Evolutionary conservation across 2,329 filamentous ascomycete genomes (phyloP), one percentile per base, ranked within the genome.

Genomic region (Trichoderma koningiopsis): DNA sequence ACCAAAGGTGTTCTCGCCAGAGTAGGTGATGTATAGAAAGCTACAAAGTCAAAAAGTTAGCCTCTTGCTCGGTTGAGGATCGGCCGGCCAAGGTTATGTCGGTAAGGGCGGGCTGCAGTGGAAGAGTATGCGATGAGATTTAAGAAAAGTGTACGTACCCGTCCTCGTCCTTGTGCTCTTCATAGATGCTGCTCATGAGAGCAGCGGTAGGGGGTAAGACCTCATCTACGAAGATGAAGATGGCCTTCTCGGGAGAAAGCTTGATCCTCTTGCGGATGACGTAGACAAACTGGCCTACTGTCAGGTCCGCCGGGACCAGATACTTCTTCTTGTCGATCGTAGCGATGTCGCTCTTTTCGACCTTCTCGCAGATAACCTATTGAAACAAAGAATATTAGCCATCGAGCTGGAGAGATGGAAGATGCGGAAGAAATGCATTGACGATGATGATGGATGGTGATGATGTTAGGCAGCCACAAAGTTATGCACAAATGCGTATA

Each of bases 261-360:
- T 99, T 99, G 86, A 99, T 99, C 79, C 96, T 92, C 89, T 99
- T 99, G 82, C 96, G 94, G 84, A 99, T 99, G 74, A 99, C 96
- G 83, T 99, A 99, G 85, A 99, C 96, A 81, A 99, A 97, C 90
- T 99, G 96, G 77, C 96, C 96, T 73, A 99, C 96, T 72, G 96
- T 99, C 79, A 99, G 89, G 80, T 99, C 96, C 76, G 96, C 94
- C 16, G 96, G 96, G 33, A 99, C 96, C 60, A 99, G 89, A 80
- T 99, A 99, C 86, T 99, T 99, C 90, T 99, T 99, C 91, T 99
- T 99, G 85, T 99, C 96, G 87, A 99, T 99, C 75, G 96, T 98
- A 71, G 96, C 96, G 77, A 99, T 99, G 81, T 99, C 96, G 72
- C 92, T 96, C 86, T 97, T 98, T 85, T 99, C 96, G 76, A 98